These are phyloP conservation scores for Paraconiothyrium sp. DNA, from an alignment of 2,329 filamentous ascomycete genomes.

Conservation along the genomic window DNA sequence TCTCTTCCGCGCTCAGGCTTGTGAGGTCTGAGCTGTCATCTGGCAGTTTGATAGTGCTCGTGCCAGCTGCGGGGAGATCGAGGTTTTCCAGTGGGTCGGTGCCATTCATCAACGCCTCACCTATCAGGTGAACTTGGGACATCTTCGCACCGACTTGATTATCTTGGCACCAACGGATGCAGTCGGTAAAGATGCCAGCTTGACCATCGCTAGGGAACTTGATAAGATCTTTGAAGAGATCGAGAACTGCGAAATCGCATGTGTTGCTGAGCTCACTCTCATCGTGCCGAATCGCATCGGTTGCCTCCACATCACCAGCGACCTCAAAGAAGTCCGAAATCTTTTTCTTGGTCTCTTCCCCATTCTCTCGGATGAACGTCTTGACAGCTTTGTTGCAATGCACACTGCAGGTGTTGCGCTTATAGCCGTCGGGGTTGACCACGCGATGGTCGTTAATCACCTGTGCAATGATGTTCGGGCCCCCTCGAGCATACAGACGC, in stretches of 20 bases:
- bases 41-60: background rate
- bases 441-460: slow-evolving; percentile 36
- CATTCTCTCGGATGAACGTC: slow-evolving; percentile 21
- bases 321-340: slow-evolving; percentile 18
- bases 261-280: slow-evolving; percentile 12
- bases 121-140: slow-evolving; percentile 9
- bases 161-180: slow-evolving; percentile 36
- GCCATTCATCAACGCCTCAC: slow-evolving; percentile 1
- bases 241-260: slow-evolving; percentile 29
- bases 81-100: background rate
- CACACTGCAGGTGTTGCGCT: slow-evolving; percentile 42
- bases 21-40: background rate
- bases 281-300: slow-evolving; percentile 28
- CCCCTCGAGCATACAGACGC: slow-evolving; percentile 35
- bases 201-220: slow-evolving; percentile 26
- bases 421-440: slow-evolving; percentile 33
- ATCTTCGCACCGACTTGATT: slow-evolving; percentile 16
- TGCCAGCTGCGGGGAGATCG: background rate
- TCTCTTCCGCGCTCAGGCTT: background rate
- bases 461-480: slow-evolving; percentile 32
- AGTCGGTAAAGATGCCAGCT: slow-evolving; percentile 39
- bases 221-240: slow-evolving; percentile 25
- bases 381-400: slow-evolving; percentile 40
- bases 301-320: slow-evolving; percentile 28
- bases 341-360: slow-evolving; percentile 21